phyloP scores from a whole-genome alignment of 2,329 filamentous ascomycete species.

The Fusarium cicatricum region DNA sequence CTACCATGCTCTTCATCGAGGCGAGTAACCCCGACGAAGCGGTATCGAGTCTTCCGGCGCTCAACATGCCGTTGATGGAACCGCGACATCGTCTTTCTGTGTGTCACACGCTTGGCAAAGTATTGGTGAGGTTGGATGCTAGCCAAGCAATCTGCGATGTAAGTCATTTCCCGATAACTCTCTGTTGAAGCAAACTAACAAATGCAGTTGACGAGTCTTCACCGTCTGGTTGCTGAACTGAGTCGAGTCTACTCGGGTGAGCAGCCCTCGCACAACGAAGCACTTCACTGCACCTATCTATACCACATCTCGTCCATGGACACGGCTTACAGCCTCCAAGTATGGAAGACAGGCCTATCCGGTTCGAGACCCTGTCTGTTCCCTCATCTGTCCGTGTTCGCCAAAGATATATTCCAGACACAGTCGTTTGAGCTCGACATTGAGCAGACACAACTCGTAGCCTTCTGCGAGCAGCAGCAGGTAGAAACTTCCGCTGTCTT shows the following conservation, averaged over 20 bases:
- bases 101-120: constrained; percentile 54
- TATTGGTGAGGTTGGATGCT: constrained; percentile 59
- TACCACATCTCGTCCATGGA: constrained; percentile 42
- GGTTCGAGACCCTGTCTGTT: constrained; percentile 55
- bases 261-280: constrained; percentile 38
- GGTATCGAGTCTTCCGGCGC: constrained; percentile 51
- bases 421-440: constrained; percentile 53
- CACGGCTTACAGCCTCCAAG: constrained; percentile 49
- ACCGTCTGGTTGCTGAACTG: constrained; percentile 57
- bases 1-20: constrained; percentile 63
- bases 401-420: constrained; percentile 44
- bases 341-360: constrained; percentile 55
- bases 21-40: constrained; percentile 49
- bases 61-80: constrained; percentile 48
- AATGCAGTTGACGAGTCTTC: constrained; percentile 48
- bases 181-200: not conserved
- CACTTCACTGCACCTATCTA: constrained; percentile 38
- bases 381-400: constrained; percentile 48
- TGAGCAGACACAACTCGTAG: constrained; percentile 50
- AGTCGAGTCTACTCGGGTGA: constrained; percentile 54
- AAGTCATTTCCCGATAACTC: constrained; percentile 3
- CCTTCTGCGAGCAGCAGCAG: constrained; percentile 51
- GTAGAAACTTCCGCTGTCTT: constrained; percentile 60
- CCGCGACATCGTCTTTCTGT: constrained; percentile 61
- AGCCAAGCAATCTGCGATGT: constrained; percentile 61